These are phyloP conservation scores for Triticum dicoccoides DNA, from an alignment of 176 grass and related monocot genomes.

Conservation along the genomic window DNA sequence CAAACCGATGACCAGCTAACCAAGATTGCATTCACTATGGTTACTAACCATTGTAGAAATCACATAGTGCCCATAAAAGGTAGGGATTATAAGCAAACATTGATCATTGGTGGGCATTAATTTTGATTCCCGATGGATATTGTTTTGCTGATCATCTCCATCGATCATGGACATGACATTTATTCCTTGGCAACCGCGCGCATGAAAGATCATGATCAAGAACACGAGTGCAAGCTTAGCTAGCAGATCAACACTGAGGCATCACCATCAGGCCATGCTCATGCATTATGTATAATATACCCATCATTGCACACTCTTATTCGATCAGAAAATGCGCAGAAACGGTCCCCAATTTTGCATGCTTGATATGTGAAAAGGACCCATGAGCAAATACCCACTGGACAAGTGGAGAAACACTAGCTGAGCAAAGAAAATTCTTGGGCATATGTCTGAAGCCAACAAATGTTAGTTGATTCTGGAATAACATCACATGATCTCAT, in stretches of 20 bases:
- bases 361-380: constrained; percentile 40
- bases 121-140: constrained; percentile 10
- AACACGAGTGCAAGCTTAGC: constrained; percentile 45
- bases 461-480: constrained; percentile 44
- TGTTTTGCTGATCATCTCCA: neutral
- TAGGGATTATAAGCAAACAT: constrained; percentile 24
- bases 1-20: neutral
- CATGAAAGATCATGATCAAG: constrained; percentile 28
- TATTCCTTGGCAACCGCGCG: constrained; percentile 15
- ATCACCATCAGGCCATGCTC: constrained; percentile 33
- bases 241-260: constrained; percentile 48
- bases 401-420: constrained; percentile 39
- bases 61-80: constrained; percentile 11
- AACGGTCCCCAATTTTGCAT: constrained; percentile 34
- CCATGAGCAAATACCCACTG: constrained; percentile 25
- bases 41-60: constrained; percentile 15
- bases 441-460: constrained; percentile 46
- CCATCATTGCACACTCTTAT: constrained; percentile 38
- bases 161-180: constrained; percentile 36
- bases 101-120: constrained; percentile 19
- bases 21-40: constrained; percentile 9
- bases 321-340: neutral
- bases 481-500: constrained; percentile 37
- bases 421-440: constrained; percentile 22
- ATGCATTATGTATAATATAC: constrained; percentile 26